Evolutionary conservation across 116 monocot species (phyloP).

Genomic region (Papilionanthe hybrid): DNA sequence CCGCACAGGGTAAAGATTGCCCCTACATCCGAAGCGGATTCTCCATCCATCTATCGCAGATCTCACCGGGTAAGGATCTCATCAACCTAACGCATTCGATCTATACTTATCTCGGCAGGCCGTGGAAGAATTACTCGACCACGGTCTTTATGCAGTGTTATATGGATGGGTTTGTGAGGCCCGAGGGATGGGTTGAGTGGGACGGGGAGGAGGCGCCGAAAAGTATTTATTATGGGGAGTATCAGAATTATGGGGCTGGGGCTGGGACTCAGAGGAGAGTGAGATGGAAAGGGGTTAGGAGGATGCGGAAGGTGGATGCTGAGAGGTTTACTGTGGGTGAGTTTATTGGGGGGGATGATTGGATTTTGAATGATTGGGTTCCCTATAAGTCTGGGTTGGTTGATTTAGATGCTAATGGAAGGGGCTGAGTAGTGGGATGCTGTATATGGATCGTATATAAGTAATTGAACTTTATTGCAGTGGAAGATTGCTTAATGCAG

Average conservation of each 20-base stretch:
- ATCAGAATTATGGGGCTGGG: slow-evolving; percentile 13
- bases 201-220: background rate
- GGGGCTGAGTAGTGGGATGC: no score
- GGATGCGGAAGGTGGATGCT: slow-evolving; percentile 2
- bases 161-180: slow-evolving; percentile 3
- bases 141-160: slow-evolving; percentile 10
- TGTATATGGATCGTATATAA: no score
- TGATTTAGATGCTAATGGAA: background rate
- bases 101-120: slow-evolving; percentile 13
- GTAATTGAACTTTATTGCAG: no score
- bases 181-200: slow-evolving; percentile 11
- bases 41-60: slow-evolving; percentile 12
- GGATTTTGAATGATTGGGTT: background rate
- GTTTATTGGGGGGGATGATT: background rate
- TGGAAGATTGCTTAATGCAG: no score
- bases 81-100: background rate
- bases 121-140: slow-evolving; percentile 16
- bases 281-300: slow-evolving; percentile 11
- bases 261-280: background rate
- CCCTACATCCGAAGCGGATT: slow-evolving; percentile 6
- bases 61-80: background rate
- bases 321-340: slow-evolving; percentile 4
- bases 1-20: slow-evolving; percentile 19
- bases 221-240: slow-evolving; percentile 10
- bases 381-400: slow-evolving; percentile 6